Conservation (phyloP, 2,329 filamentous ascomycete genomes). For the Penicillium griseofulvum region DNA sequence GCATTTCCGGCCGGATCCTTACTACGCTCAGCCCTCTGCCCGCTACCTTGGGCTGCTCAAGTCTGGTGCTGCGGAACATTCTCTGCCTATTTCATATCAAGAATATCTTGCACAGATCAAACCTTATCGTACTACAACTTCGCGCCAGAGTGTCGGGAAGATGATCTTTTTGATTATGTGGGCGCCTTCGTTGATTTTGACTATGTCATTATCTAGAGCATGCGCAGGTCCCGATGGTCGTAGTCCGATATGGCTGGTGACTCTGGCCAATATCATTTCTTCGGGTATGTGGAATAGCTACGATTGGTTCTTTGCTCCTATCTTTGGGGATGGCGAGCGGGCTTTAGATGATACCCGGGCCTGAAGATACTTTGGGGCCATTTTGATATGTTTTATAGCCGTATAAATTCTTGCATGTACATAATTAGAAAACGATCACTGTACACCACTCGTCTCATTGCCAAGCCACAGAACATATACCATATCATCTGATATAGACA, state of each 20-base stretch:
- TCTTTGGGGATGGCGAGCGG: constrained; percentile 86
- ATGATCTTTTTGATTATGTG: constrained; percentile 61
- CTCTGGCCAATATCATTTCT: constrained; percentile 53
- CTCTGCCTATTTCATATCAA: constrained; percentile 75
- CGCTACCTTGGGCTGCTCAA: constrained; percentile 80
- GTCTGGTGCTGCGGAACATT: constrained; percentile 74
- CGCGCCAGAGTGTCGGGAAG: constrained; percentile 64
- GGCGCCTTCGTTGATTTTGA: constrained; percentile 57
- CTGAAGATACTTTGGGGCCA: background rate
- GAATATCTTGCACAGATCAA: constrained; percentile 67
- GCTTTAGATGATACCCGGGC: constrained; percentile 40
- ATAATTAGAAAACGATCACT: background rate
- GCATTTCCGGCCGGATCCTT: constrained; percentile 61
- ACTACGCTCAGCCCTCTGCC: constrained; percentile 76
- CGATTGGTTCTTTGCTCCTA: constrained; percentile 59
- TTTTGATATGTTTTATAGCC: background rate
- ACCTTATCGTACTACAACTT: constrained; percentile 67
- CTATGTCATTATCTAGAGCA: constrained; percentile 45
- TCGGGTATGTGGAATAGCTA: constrained; percentile 62
- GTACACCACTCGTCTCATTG: background rate
- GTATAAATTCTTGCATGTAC: background rate
- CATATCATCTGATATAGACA: background rate
- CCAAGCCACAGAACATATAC: background rate
- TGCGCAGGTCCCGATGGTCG: constrained; percentile 65
- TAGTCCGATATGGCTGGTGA: constrained; percentile 65